Base-by-base conservation (phyloP, 257 asterid species). In the Gynochthodes officinalis region DNA sequence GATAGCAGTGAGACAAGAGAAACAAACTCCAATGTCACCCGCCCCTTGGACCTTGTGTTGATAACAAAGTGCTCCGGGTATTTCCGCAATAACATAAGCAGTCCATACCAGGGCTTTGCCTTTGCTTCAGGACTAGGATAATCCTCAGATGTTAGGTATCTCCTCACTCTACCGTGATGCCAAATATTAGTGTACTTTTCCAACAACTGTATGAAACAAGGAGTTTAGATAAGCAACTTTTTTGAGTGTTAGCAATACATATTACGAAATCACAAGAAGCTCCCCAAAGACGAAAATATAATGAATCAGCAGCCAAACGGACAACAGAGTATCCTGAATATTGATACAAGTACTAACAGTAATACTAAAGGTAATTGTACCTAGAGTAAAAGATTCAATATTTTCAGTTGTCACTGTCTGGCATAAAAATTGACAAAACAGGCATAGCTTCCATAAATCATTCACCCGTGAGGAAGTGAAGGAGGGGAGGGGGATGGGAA, bases 51-150 rank as follows among this genome's bases (percentile, higher is more conserved):
- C 74, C 91, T 78, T 46, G 93, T 95, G 82, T 95, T 95, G 84
- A 95, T 86, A 30, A 91, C 99, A 63, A 95, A 95, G 80, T 95
- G 96, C 76, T 95, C 98, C 0, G 98, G 99, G 32, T 88, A 89
- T 80, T 92, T 92, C 86, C 92, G 86, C 40, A 95, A 80, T 83
- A 95, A 70, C 85, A 86, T 80, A 16, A 94, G 92, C 91, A 94
- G 74, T 66, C 99, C 99, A 42, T 79, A 84, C 99, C 99, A 95
- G 19, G 99, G 98, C 78, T 92, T 95, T 52, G 89, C 89, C 62
- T 76, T 79, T 74, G 89, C 88, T 81, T 91, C 99, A 21, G 91
- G 88, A 70, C 63, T 73, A 0, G 87, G 72, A 65, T 82, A 79
- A 49, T 91, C 98, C 73, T 94, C 98, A 5, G 91, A 89, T 0